A percentile compares a stretch with the other conserved stretches of the same genome.
These are phyloP conservation scores for Picochlorum sp. DNA, from an alignment of 139 green algal genomes.

Conservation along the genomic window DNA sequence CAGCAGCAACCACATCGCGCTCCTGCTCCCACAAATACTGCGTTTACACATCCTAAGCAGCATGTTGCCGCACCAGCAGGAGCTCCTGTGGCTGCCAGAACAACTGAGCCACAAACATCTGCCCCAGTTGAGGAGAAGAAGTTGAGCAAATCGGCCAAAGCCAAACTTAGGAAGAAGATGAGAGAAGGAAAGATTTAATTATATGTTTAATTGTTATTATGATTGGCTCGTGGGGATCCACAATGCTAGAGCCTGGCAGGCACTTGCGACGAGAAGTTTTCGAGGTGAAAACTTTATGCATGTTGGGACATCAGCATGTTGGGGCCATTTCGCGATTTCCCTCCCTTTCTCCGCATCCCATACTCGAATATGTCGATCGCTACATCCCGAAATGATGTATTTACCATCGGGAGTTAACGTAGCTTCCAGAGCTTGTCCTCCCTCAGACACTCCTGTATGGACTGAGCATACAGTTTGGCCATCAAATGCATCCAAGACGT, in stretches of 20 bases:
- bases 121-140: constrained; percentile 15
- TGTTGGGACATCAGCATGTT: constrained; percentile 56
- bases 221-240: constrained; percentile 57
- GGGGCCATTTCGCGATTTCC: constrained; percentile 50
- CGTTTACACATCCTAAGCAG: not conserved
- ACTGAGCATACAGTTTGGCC: constrained; percentile 32
- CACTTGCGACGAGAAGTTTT: constrained; percentile 64
- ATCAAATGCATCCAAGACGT: constrained; percentile 77
- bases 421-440: constrained; percentile 47
- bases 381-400: constrained; percentile 66
- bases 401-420: constrained; percentile 69
- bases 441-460: constrained; percentile 40
- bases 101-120: constrained; percentile 9
- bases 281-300: constrained; percentile 63
- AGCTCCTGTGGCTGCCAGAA: not conserved
- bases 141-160: constrained; percentile 24
- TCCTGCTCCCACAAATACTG: not conserved
- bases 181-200: constrained; percentile 29
- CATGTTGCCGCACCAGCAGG: not conserved
- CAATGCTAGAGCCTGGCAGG: constrained; percentile 59
- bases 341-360: constrained; percentile 48
- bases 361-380: constrained; percentile 54
- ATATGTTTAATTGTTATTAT: not conserved
- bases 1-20: not conserved
- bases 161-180: constrained; percentile 35